These are phyloP conservation scores for Phytophthora pinifolia DNA, from an alignment of 352 stramenopile genomes.

Conservation along the genomic window DNA sequence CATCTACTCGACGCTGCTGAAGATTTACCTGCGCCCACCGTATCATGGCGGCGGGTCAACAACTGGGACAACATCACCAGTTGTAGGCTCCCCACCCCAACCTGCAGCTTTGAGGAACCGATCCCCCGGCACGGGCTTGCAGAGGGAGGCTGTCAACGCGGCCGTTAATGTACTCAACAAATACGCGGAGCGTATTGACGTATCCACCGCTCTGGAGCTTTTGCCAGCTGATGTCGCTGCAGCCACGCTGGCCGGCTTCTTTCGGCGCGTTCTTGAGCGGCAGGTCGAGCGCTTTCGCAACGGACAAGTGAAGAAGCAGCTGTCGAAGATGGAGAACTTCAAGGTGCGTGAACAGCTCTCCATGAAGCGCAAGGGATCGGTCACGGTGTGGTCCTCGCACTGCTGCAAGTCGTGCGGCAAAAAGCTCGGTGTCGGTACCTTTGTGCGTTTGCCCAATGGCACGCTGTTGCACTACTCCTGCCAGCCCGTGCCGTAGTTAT, in stretches of 20 bases:
- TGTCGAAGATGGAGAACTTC: slow-evolving; percentile 90
- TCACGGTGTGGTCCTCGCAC: slow-evolving; percentile 78
- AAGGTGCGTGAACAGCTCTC: slow-evolving; percentile 69
- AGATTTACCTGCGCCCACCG: slow-evolving; percentile 65
- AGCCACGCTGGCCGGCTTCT: slow-evolving; percentile 54
- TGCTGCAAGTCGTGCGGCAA: slow-evolving; percentile 71
- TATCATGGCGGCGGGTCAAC: slow-evolving; percentile 14
- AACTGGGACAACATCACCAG: slow-evolving; percentile 16
- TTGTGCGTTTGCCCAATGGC: slow-evolving; percentile 62
- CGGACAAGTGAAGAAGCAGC: slow-evolving; percentile 82
- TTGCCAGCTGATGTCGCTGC: slow-evolving; percentile 60
- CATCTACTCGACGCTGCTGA: slow-evolving; percentile 81
- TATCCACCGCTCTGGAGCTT: slow-evolving; percentile 72
- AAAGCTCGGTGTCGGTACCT: slow-evolving; percentile 68
- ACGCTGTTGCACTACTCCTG: slow-evolving; percentile 78
- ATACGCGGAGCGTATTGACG: slow-evolving; percentile 81
- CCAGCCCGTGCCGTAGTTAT: slow-evolving; percentile 43
- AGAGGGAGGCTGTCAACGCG: slow-evolving; percentile 62
- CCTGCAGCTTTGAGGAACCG: slow-evolving; percentile 18
- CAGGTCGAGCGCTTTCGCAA: slow-evolving; percentile 78
- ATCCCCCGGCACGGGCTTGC: slow-evolving; percentile 22
- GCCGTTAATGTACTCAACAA: slow-evolving; percentile 81
- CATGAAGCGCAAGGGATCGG: slow-evolving; percentile 61
- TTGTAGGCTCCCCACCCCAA: slow-evolving; percentile 26
- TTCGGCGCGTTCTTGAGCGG: slow-evolving; percentile 71